These are phyloP conservation scores for Salix viminalis DNA, from an alignment of 345 rosid species.

Conservation along the genomic window DNA sequence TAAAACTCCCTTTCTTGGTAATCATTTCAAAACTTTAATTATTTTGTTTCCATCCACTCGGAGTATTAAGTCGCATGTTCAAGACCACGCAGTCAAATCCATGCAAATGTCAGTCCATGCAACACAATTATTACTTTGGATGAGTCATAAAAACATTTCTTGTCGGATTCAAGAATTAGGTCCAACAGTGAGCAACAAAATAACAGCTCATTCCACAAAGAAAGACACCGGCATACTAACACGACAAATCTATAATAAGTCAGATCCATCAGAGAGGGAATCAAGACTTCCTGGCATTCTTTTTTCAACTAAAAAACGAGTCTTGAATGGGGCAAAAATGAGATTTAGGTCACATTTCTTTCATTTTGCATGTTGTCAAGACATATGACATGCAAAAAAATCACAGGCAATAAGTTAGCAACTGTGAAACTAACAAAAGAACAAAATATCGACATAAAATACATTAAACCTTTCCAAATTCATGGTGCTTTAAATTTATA, in stretches of 20 bases:
- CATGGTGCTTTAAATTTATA: not conserved
- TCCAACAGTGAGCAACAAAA: not conserved
- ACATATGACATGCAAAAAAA: not conserved
- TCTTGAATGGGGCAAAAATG: constrained; percentile 2
- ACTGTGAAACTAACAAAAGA: constrained; percentile 1
- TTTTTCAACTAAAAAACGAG: not conserved
- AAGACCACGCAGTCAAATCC: not conserved
- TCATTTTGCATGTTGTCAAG: not conserved
- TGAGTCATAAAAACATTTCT: not conserved
- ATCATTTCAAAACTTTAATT: not conserved
- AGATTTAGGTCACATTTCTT: not conserved
- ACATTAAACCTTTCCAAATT: not conserved
- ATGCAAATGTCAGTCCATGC: not conserved
- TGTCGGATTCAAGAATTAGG: not conserved
- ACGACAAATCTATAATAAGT: constrained; percentile 9
- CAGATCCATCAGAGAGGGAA: constrained; percentile 10
- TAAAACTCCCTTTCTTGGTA: not conserved
- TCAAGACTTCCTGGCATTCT: not conserved
- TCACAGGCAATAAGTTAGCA: not conserved
- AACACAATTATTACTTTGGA: not conserved
- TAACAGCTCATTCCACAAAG: not conserved
- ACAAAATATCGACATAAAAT: not conserved
- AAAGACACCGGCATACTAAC: not conserved
- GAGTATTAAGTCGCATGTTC: not conserved
- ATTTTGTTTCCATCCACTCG: not conserved